Evolutionary conservation across 768 basidiomycete genomes (phyloP).

Genomic region (Psilocybe azurescens): DNA sequence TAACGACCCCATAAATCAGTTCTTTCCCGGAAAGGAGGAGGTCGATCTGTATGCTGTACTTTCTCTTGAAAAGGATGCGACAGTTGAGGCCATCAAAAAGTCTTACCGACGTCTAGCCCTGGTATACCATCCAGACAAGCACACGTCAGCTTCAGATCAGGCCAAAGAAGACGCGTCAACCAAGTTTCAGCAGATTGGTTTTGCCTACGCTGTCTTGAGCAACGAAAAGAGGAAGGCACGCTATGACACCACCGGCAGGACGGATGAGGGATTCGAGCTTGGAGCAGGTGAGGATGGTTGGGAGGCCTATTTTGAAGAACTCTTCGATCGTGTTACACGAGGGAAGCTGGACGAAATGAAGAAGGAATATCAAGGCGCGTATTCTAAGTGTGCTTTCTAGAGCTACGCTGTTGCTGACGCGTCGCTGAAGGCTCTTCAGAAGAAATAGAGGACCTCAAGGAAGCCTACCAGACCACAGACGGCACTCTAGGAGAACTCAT

Average conservation of each 20-base stretch:
- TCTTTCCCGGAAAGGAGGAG: conserved; percentile 75
- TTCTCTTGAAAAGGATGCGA: conserved; percentile 56
- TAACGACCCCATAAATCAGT: conserved; percentile 72
- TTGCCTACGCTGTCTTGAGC: conserved; percentile 88
- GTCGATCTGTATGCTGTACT: conserved; percentile 85
- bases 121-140: conserved; percentile 90
- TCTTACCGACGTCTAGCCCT: conserved; percentile 88
- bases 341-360: conserved; percentile 92
- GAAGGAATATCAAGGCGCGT: conserved; percentile 88
- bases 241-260: conserved; percentile 88
- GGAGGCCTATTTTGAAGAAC: conserved; percentile 92
- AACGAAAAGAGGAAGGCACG: conserved; percentile 76
- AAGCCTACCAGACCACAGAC: conserved; percentile 69
- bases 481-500: conserved; percentile 87
- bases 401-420: not conserved
- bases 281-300: conserved; percentile 84
- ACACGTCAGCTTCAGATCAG: conserved; percentile 59
- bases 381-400: not conserved
- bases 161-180: conserved; percentile 71
- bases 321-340: conserved; percentile 88
- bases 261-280: conserved; percentile 77
- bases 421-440: conserved; percentile 73
- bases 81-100: conserved; percentile 73
- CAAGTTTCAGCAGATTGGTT: conserved; percentile 93
- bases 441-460: conserved; percentile 79